phyloP scores from a whole-genome alignment of 176 grass and related monocot species.

The Cenchrus americanus region DNA sequence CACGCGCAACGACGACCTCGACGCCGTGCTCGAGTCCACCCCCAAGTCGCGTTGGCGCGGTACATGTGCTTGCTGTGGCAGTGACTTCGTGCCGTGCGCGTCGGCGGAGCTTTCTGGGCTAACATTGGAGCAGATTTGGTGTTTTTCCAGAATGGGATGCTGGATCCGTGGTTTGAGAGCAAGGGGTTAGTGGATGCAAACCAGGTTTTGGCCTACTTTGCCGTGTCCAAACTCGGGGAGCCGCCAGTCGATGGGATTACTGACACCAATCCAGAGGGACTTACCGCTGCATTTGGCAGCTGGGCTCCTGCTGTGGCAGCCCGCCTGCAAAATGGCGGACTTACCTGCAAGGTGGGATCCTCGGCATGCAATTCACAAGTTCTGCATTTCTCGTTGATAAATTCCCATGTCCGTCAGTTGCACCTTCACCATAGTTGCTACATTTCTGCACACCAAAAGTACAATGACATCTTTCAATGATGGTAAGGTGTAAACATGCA shows the following conservation, averaged over 20 bases:
- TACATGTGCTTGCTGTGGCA: slow-evolving; percentile 25
- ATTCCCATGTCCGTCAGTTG: not conserved
- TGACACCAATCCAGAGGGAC: slow-evolving; percentile 82
- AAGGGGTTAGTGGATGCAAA: slow-evolving; percentile 81
- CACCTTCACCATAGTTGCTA: not conserved
- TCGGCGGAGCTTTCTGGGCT: slow-evolving; percentile 19
- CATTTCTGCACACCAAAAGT: not conserved
- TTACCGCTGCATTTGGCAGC: slow-evolving; percentile 83
- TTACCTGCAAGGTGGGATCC: slow-evolving; percentile 83
- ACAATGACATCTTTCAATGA: not conserved
- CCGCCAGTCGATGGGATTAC: slow-evolving; percentile 92
- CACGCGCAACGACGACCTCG: slow-evolving; percentile 96
- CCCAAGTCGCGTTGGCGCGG: slow-evolving; percentile 79
- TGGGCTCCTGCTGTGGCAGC: slow-evolving; percentile 77
- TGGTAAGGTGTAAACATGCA: not conserved
- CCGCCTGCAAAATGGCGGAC: slow-evolving; percentile 67
- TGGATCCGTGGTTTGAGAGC: slow-evolving; percentile 93
- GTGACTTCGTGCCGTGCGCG: too few relatives aligned
- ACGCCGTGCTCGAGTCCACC: slow-evolving; percentile 80
- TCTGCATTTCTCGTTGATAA: not conserved
- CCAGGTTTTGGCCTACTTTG: slow-evolving; percentile 93
- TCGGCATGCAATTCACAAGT: not conserved
- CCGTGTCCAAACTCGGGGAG: slow-evolving; percentile 82
- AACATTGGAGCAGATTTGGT: slow-evolving; percentile 87
- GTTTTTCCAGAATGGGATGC: slow-evolving; percentile 99